Percentiles rank a stretch among this genome's conserved stretches.
phyloP scores from a whole-genome alignment of 192 early-diverging fungal species.

The Chytriomyces sp. region DNA sequence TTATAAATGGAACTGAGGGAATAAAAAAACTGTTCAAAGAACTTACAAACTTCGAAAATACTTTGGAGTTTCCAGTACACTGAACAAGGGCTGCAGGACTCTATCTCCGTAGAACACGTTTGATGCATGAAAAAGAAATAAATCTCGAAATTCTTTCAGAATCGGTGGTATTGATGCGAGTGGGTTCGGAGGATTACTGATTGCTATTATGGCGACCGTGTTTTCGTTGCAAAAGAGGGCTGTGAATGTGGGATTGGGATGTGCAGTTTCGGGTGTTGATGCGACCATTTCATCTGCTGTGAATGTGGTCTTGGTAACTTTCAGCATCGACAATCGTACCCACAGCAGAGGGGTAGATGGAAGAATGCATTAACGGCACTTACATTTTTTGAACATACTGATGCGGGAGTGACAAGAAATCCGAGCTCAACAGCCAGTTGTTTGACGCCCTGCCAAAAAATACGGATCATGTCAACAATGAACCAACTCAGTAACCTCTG shows the following conservation, averaged over 20 bases:
- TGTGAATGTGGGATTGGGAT: background rate
- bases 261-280: background rate
- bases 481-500: background rate
- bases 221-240: conserved; percentile 22
- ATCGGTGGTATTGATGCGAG: background rate
- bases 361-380: background rate
- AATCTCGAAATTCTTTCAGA: background rate
- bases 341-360: background rate
- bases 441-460: background rate
- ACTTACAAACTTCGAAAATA: conserved; percentile 18
- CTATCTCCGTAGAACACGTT: conserved; percentile 20
- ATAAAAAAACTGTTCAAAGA: background rate
- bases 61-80: background rate
- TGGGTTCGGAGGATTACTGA: conserved; percentile 11
- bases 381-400: conserved; percentile 2
- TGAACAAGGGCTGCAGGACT: background rate
- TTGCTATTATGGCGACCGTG: background rate
- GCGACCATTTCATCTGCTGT: background rate
- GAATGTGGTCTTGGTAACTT: conserved; percentile 12
- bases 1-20: background rate
- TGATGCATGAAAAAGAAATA: background rate
- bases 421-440: background rate
- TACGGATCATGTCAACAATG: background rate
- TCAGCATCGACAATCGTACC: too few species aligned
- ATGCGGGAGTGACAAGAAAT: background rate